Conservation (phyloP, 768 basidiomycete species). For the Asterophora parasitica region DNA sequence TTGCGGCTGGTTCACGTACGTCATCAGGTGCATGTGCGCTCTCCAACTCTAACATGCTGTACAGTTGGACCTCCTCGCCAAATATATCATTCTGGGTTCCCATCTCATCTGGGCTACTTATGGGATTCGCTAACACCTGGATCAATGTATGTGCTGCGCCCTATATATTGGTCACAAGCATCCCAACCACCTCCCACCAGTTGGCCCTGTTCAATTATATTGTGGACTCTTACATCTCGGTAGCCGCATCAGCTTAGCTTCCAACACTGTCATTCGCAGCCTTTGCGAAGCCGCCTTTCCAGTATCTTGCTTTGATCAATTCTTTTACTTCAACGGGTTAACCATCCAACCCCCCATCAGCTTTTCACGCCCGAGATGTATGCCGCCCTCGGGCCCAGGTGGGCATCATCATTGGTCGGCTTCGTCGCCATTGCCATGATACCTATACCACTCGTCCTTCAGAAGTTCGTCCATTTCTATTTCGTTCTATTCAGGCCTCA, state of each 20-base stretch:
- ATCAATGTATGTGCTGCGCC: slow-evolving; percentile 50
- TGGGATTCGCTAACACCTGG: slow-evolving; percentile 51
- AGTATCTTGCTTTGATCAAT: slow-evolving; percentile 20
- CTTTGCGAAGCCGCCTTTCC: slow-evolving; percentile 51
- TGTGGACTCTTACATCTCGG: slow-evolving; percentile 52
- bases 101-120: slow-evolving; percentile 40
- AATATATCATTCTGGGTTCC: slow-evolving; percentile 50
- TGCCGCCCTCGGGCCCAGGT: slow-evolving; percentile 39
- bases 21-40: slow-evolving; percentile 1
- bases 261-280: slow-evolving; percentile 48
- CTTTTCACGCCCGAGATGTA: slow-evolving; percentile 59
- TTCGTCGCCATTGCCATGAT: slow-evolving; percentile 46
- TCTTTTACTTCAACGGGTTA: slow-evolving; percentile 1
- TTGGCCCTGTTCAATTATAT: slow-evolving; percentile 55
- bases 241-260: slow-evolving; percentile 56
- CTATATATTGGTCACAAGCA: neutral
- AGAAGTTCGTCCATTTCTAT: slow-evolving; percentile 22
- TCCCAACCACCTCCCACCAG: slow-evolving; percentile 25
- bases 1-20: slow-evolving; percentile 55
- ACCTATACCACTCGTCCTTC: slow-evolving; percentile 47
- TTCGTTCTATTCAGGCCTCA: slow-evolving; percentile 6
- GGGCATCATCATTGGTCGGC: slow-evolving; percentile 58
- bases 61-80: slow-evolving; percentile 56
- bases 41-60: neutral
- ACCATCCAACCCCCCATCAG: slow-evolving; percentile 19